phyloP scores from a whole-genome alignment of 2,329 filamentous ascomycete species.

The Nemania bipapillata region DNA sequence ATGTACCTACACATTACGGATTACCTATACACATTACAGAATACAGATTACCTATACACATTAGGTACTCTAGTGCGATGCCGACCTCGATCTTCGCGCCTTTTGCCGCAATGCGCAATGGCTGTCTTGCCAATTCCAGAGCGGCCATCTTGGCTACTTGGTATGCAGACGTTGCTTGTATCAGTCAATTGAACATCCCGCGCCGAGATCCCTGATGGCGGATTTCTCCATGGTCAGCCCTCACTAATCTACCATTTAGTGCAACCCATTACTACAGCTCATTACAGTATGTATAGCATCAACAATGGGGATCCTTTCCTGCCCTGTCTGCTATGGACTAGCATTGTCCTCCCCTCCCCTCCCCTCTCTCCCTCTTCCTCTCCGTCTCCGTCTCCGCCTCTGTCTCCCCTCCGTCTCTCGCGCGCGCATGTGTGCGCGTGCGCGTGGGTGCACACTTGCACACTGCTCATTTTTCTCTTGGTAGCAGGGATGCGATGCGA shows the following conservation, averaged over 20 bases:
- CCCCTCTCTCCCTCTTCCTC: not conserved
- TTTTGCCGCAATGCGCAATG: conserved; percentile 34
- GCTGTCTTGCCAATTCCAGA: conserved; percentile 11
- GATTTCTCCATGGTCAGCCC: conserved; percentile 31
- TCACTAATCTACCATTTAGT: conserved; percentile 28
- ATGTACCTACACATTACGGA: too few relatives aligned
- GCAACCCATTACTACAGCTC: conserved; percentile 35
- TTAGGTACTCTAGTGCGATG: not conserved
- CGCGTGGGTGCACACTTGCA: too few relatives aligned
- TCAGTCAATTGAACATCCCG: conserved; percentile 31
- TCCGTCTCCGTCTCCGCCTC: not conserved
- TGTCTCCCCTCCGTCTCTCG: not conserved
- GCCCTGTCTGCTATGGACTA: not conserved
- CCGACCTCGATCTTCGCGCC: conserved; percentile 17
- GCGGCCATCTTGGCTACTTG: conserved; percentile 22
- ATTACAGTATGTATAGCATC: conserved; percentile 28
- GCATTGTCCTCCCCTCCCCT: conserved; percentile 2
- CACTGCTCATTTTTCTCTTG: too few relatives aligned
- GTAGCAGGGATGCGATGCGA: not conserved
- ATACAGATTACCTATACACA: not conserved
- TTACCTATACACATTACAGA: too few relatives aligned
- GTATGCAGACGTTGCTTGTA: conserved; percentile 17
- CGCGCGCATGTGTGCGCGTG: too few relatives aligned
- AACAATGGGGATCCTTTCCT: conserved; percentile 1
- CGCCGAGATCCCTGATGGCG: conserved; percentile 34